Evolutionary conservation across 768 basidiomycete species (phyloP), one percentile per base, ranked within the genome.

Genomic region (Pluteus cervinus): DNA sequence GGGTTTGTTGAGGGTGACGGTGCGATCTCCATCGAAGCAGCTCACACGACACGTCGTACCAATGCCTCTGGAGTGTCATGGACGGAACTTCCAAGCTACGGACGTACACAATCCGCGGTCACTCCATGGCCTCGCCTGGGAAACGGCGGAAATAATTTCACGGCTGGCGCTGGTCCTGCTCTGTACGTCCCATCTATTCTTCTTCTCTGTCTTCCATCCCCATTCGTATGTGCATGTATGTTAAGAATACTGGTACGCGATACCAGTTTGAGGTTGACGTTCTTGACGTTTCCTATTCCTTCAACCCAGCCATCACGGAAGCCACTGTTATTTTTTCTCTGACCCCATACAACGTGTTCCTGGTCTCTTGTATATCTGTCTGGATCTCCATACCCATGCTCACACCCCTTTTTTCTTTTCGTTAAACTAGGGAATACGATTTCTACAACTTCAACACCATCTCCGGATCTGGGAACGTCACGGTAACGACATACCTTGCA

Each of bases 391-490:
- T 29, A 32, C 23, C 21, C 24, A 12, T 23, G 28, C 7, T 29
- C 18, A 30, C 21, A 6, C 24, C 11, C 10, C 15, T 29, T 22
- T 4, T n/a, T n/a, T n/a, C n/a, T n/a, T n/a, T n/a, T n/a, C n/a
- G n/a, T n/a, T n/a, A n/a, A n/a, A n/a, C n/a, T 44, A 77, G 76
- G 36, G 73, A 78, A 54, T 85, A 84, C 54, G 76, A 79, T 53
- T 79, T 83, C 54, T 74, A 61, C 57, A 73, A 60, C 40, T 79
- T 81, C 66, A 69, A 75, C 57, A 69, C 68, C 17, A 49, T 66
- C 14, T 40, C 50, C 30, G 49, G 53, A 20, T 50, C 47, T 29
- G 66, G 67, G 11, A 79, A 73, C 41, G 48, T 74, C 16, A 71
- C 65, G 7, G 62, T 73, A 20, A 72, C 64, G 4, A 61, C 71